Evolutionary conservation across 352 stramenopile genomes (phyloP), one percentile per base, ranked within the genome.

Genomic region (Elongisporangium anandrum): DNA sequence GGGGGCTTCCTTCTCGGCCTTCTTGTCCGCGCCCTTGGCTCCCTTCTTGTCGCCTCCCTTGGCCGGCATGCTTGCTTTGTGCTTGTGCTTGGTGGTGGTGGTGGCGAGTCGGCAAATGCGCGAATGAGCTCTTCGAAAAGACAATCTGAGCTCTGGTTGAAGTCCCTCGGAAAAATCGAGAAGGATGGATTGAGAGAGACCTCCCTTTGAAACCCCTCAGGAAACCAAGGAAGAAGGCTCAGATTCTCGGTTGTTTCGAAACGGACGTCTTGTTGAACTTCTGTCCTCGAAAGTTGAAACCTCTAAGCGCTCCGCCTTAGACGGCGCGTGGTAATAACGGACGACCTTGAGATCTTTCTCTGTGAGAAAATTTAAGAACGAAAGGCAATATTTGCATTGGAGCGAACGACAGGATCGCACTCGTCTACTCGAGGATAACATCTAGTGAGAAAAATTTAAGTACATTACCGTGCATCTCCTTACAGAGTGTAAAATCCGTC

Each of bases 1-100:
- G 8, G 65, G 63, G 59, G 64, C 69, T 76, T 79, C 70, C 60
- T 79, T 79, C 55, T 66, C 65, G 38, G 64, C 68, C 24, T 66
- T 70, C 63, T 79, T 71, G 19, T 79, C 61, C 16, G 34, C 50
- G 20, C 34, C 65, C 62, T 70, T 66, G 24, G 34, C 60, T 21
- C 55, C 62, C 52, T 74, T 59, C 22, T 62, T 69, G 13, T 74
- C 59, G 22, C 41, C 57, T 55, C 66, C 68, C 66, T 76, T 76
- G 63, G 64, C 59, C 64, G 57, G 57, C 50, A 63, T 63, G 50
- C 10, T 41, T 63, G 50, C 8, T n/a, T 41, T 8, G 29, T 23
- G 17, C 22, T 63, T 45, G 69, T 68, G 50, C 17, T 47, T 57
- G 24, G 50, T 21, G 21, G 24, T 63, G 50, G 57, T 39, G 21